Conservation (phyloP, 805 yeast species). For the Candida lessepsii region DNA sequence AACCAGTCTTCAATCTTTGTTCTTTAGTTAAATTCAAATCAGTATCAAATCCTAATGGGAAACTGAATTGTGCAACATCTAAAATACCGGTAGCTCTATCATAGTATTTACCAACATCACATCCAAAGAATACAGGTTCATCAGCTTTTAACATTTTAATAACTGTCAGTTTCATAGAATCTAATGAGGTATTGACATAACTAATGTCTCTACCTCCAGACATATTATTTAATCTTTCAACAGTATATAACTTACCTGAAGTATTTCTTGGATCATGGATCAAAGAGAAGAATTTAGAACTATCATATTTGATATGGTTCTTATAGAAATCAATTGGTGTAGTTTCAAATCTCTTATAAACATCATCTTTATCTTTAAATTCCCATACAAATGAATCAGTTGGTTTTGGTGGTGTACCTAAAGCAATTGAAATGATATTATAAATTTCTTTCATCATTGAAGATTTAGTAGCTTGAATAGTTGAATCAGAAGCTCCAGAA, state of each 20-base stretch:
- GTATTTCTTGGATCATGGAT: conserved; percentile 82
- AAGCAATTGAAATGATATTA: conserved; percentile 61
- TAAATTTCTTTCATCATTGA: conserved; percentile 60
- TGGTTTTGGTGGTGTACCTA: conserved; percentile 81
- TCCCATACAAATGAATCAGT: conserved; percentile 71
- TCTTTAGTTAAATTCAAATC: conserved; percentile 55
- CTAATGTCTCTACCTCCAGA: conserved; percentile 66
- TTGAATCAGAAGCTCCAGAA: conserved; percentile 38
- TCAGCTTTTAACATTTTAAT: conserved; percentile 66
- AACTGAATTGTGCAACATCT: conserved; percentile 70
- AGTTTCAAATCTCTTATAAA: conserved; percentile 47
- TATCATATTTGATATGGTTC: conserved; percentile 52
- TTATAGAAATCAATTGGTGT: conserved; percentile 68
- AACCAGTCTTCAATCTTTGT: conserved; percentile 66
- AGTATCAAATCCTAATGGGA: conserved; percentile 54
- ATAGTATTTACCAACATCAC: conserved; percentile 81
- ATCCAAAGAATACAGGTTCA: conserved; percentile 84
- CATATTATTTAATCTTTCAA: conserved; percentile 74
- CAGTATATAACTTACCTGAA: conserved; percentile 60
- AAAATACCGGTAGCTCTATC: conserved; percentile 65
- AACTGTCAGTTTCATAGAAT: conserved; percentile 56
- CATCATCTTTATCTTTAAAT: conserved; percentile 68
- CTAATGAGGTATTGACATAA: conserved; percentile 67
- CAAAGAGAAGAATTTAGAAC: conserved; percentile 57
- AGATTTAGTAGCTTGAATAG: conserved; percentile 34